Conservation (phyloP, 805 yeast species). For the Starmerella bombicola region DNA sequence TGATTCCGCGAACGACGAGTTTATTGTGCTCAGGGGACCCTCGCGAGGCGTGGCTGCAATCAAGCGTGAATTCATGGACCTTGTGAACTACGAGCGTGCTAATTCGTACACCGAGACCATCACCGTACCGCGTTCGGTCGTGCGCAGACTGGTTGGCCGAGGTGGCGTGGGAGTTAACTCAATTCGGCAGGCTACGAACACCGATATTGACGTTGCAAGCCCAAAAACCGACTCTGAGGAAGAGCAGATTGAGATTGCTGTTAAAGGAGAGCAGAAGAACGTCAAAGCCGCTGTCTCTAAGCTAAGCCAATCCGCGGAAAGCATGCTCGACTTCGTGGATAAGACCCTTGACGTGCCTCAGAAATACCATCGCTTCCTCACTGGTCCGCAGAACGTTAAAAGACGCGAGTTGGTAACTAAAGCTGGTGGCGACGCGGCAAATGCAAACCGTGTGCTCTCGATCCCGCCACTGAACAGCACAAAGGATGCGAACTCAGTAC, state of each 20-base stretch:
- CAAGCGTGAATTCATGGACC: conserved; percentile 42
- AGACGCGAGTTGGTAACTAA: conserved; percentile 59
- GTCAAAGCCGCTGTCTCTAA: conserved; percentile 58
- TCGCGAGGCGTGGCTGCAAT: conserved; percentile 56
- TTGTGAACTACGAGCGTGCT: conserved; percentile 75
- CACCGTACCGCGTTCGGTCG: conserved; percentile 56
- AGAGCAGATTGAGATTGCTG: conserved; percentile 51
- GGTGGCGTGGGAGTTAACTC: conserved; percentile 72
- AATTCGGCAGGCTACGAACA: conserved; percentile 55
- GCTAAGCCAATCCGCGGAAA: conserved; percentile 51
- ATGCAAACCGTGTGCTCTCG: conserved; percentile 42
- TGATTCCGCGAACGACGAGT: conserved; percentile 22
- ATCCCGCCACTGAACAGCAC: conserved; percentile 52
- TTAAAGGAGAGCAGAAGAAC: conserved; percentile 66
- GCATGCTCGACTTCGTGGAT: conserved; percentile 48
- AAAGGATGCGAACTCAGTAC: conserved; percentile 31
- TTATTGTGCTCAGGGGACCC: conserved; percentile 47
- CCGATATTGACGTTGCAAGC: conserved; percentile 31
- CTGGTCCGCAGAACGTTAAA: conserved; percentile 67
- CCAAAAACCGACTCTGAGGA: conserved; percentile 2
- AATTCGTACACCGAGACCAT: conserved; percentile 61
- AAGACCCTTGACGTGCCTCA: conserved; percentile 55
- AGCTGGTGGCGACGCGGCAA: conserved; percentile 58
- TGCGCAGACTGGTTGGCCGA: conserved; percentile 81
- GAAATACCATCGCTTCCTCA: conserved; percentile 57